phyloP scores from a whole-genome alignment of 768 basidiomycete genomes.

The Lepiota brunneoincarnata region DNA sequence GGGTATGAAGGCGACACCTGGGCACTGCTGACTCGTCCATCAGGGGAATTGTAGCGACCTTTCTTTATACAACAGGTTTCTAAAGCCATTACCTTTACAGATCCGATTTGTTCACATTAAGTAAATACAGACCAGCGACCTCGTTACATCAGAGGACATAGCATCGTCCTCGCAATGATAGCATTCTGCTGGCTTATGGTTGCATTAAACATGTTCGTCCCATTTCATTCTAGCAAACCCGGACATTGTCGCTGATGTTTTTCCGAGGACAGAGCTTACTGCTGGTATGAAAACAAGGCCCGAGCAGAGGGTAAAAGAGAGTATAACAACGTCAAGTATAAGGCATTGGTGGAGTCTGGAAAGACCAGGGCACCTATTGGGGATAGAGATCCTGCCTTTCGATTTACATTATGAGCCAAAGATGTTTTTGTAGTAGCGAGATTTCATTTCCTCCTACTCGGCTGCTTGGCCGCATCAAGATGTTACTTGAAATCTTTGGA shows the following conservation, averaged over 20 bases:
- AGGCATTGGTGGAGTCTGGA: conserved; percentile 1
- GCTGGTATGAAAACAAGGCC: conserved; percentile 7
- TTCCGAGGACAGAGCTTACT: neutral
- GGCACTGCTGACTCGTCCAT: neutral
- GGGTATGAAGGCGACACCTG: neutral
- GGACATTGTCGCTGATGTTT: neutral
- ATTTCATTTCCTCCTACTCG: too few species aligned
- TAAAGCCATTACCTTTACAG: neutral
- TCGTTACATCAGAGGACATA: conserved; percentile 2
- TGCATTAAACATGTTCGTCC: neutral
- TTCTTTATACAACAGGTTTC: conserved; percentile 10
- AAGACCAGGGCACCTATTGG: conserved; percentile 9
- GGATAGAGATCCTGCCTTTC: conserved; percentile 8
- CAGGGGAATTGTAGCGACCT: conserved; percentile 6
- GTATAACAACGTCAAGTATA: conserved; percentile 1
- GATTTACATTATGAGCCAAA: neutral
- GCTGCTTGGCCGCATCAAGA: too few species aligned
- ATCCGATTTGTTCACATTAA: neutral
- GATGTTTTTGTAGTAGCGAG: too few species aligned
- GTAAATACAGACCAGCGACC: conserved; percentile 2
- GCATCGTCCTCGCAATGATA: neutral
- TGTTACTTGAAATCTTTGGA: too few species aligned
- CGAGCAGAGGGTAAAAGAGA: conserved; percentile 5
- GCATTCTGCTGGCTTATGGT: conserved; percentile 7
- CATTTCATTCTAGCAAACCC: neutral